Evolutionary conservation across 495 filamentous ascomycete species (phyloP), one percentile per base, ranked within the genome.

Genomic region (Tuber umbilicatum): DNA sequence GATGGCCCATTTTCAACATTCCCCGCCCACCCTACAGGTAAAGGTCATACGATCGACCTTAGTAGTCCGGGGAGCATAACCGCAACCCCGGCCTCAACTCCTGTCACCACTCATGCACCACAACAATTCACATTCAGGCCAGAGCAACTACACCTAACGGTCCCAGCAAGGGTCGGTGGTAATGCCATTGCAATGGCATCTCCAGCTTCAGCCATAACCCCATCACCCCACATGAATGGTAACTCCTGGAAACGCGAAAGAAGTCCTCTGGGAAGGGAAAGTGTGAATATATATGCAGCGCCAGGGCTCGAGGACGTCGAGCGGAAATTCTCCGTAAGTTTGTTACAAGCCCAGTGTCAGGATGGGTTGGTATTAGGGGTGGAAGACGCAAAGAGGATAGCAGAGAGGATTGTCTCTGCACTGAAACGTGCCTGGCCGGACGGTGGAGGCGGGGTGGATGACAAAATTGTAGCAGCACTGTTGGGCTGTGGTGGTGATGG

Each of bases 1-100:
- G 90, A 93, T 60, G 93, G 93, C 0, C 93, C 94, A 10, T 95
- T 94, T 80, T 93, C 91, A 12, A 94, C 94, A 0, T 97, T 97
- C 76, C 93, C 93, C 0, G 90, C 90, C 40, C 91, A 91, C 73
- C 89, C 90, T 19, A 85, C 83, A 60, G 80, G 77, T 14, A 82
- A 82, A 64, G 77, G 75, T 2, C 70, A 75, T 27, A 76, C 77
- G 38, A 81, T 80, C 39, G 74, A 79, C 17, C 71, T 77, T 37
- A 71, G 72, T 27, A 79, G 75, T 47, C 74, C 80, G 17, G 78
- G 78, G 31, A 64, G 73, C 9, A 75, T 77, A 35, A 77, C 80
- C 4, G 71, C 80, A 23, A 82, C 80, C 10, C 81, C 81, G 1
- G 76, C 78, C 16, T 67, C 79, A 40, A 81, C 79, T 9, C 81